Conservation (phyloP, 2,329 filamentous ascomycete species). For the Emmonsia crescens region DNA sequence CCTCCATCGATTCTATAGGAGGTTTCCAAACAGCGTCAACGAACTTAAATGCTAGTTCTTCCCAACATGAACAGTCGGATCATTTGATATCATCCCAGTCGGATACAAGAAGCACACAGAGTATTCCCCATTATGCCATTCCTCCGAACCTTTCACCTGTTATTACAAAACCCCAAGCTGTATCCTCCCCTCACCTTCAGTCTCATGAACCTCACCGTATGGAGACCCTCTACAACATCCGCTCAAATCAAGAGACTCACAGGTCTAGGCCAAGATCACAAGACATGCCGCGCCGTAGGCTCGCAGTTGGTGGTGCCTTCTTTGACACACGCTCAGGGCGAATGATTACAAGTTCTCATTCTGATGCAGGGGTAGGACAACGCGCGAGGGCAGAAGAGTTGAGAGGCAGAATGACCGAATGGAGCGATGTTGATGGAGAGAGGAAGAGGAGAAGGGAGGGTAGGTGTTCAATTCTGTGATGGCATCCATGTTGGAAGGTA, state of each 20-base stretch:
- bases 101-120: neutral
- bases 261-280: slow-evolving; percentile 16
- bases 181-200: neutral
- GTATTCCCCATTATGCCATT: neutral
- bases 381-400: slow-evolving; percentile 20
- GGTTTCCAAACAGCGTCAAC: neutral
- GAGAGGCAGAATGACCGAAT: slow-evolving; percentile 29
- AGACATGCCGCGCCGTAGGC: slow-evolving; percentile 10
- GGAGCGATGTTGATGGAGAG: slow-evolving; percentile 30
- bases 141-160: neutral
- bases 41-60: neutral
- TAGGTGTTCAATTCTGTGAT: slow-evolving; percentile 31
- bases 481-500: neutral
- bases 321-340: slow-evolving; percentile 10
- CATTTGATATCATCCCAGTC: neutral
- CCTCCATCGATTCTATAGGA: neutral
- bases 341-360: slow-evolving; percentile 9
- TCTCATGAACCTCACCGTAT: slow-evolving; percentile 3
- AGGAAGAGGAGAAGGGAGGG: slow-evolving; percentile 23
- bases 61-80: neutral
- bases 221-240: slow-evolving; percentile 3
- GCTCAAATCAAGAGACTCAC: slow-evolving; percentile 5
- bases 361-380: slow-evolving; percentile 7
- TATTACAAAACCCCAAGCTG: neutral
- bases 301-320: neutral